Percentiles rank a stretch among this genome's conserved stretches.
Conservation (phyloP, 78 protist genomes). For the Chrysochromulina parva region DNA sequence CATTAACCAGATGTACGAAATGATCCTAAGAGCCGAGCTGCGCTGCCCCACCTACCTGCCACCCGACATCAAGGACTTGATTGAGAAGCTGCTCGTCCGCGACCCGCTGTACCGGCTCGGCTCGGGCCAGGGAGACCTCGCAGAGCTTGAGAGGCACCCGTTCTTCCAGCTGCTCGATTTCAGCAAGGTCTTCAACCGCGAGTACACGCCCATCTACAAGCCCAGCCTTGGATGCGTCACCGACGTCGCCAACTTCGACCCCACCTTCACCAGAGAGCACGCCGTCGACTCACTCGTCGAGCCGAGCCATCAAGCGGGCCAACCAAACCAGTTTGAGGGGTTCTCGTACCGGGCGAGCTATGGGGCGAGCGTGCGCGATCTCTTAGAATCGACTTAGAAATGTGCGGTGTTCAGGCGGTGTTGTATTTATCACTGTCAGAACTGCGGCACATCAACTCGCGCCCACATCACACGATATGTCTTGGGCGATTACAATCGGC, state of each 20-base stretch:
- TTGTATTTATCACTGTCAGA: too few relatives aligned
- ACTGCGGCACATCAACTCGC: too few relatives aligned
- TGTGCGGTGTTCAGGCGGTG: too few relatives aligned
- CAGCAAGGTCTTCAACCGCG: conserved; percentile 49
- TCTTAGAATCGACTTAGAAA: too few relatives aligned
- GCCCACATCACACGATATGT: too few relatives aligned
- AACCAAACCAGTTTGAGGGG: too few relatives aligned
- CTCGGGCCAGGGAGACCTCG: conserved; percentile 43
- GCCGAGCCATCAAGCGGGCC: not conserved
- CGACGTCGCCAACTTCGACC: not conserved
- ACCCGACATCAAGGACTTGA: not conserved
- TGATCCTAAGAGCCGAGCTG: conserved; percentile 53
- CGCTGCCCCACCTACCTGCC: conserved; percentile 52
- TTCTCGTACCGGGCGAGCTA: too few relatives aligned
- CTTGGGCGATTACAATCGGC: too few relatives aligned
- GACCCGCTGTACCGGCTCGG: conserved; percentile 54
- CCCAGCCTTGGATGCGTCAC: not conserved
- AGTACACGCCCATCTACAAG: not conserved
- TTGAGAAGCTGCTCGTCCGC: conserved; percentile 41
- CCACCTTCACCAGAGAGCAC: not conserved
- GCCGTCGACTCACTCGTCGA: not conserved
- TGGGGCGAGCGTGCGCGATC: too few relatives aligned
- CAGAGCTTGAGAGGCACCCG: conserved; percentile 68
- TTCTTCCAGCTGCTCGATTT: conserved; percentile 83
- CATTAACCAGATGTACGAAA: conserved; percentile 73